phyloP scores from a whole-genome alignment of 169 alveolate genomes.

The Besnoitia besnoiti region DNA sequence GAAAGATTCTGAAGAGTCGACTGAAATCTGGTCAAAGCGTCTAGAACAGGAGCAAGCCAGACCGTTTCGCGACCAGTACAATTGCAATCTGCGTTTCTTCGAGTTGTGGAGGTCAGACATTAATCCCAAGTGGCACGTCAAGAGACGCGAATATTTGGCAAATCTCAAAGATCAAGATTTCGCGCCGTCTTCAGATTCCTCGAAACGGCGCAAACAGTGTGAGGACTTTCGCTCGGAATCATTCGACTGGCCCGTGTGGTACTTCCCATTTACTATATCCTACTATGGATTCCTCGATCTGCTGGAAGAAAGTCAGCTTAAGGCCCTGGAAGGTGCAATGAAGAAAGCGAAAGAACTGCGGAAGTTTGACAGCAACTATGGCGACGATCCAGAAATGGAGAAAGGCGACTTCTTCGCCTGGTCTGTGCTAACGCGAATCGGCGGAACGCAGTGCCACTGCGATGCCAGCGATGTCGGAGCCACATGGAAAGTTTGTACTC shows the following conservation, averaged over 20 bases:
- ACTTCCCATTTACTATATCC: constrained; percentile 24
- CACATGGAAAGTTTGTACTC: constrained; percentile 28
- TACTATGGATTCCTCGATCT: constrained; percentile 21
- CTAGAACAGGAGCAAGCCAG: background rate
- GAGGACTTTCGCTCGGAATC: constrained; percentile 8
- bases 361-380: constrained; percentile 22
- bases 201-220: constrained; percentile 15
- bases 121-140: constrained; percentile 24
- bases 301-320: background rate
- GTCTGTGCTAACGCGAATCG: constrained; percentile 9
- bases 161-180: background rate
- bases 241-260: constrained; percentile 39
- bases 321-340: background rate
- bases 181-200: background rate
- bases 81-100: constrained; percentile 28
- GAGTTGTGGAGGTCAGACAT: constrained; percentile 36
- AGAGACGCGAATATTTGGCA: background rate
- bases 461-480: constrained; percentile 48
- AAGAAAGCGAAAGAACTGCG: constrained; percentile 16
- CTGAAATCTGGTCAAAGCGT: constrained; percentile 23
- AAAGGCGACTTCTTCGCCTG: constrained; percentile 41
- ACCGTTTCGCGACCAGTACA: background rate
- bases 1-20: background rate
- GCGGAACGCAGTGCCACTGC: constrained; percentile 32
- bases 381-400: constrained; percentile 26